phyloP scores from a whole-genome alignment of 1,284 basidiomycete species.

The Austropuccinia psidii region DNA sequence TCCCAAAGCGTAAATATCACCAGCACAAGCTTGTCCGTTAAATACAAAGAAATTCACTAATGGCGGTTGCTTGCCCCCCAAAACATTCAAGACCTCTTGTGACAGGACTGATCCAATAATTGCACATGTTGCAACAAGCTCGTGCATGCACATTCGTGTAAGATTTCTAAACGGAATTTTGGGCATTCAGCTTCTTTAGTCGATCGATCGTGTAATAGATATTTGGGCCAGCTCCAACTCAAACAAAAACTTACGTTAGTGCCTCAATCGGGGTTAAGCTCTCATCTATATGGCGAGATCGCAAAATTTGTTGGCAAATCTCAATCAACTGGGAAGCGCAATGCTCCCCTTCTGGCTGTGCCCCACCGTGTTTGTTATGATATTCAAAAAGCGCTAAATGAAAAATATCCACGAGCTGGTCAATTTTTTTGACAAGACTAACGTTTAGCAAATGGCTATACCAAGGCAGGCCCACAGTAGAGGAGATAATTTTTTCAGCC shows the following conservation, averaged over 20 bases:
- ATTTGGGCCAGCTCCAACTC: not conserved
- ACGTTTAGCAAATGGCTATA: slow-evolving; percentile 48
- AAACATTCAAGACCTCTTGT: slow-evolving; percentile 85
- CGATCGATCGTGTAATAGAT: not conserved
- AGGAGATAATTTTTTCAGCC: slow-evolving; percentile 65
- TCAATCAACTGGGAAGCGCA: slow-evolving; percentile 4
- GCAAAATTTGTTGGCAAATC: slow-evolving; percentile 6
- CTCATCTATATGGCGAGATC: not conserved
- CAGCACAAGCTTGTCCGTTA: slow-evolving; percentile 52
- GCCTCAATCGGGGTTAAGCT: not conserved
- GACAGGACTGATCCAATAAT: slow-evolving; percentile 87
- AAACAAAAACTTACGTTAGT: slow-evolving; percentile 5
- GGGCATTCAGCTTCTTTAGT: not conserved
- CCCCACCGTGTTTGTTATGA: not conserved
- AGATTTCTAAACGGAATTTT: slow-evolving; percentile 52
- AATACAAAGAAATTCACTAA: slow-evolving; percentile 88
- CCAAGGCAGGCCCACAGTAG: slow-evolving; percentile 63
- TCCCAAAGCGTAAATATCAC: slow-evolving; percentile 33
- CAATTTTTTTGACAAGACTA: not conserved
- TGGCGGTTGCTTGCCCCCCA: slow-evolving; percentile 81
- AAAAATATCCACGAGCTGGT: slow-evolving; percentile 2
- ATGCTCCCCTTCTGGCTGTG: not conserved
- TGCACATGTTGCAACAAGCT: slow-evolving; percentile 81
- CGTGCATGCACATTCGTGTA: slow-evolving; percentile 63
- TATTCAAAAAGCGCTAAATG: slow-evolving; percentile 70